Base-by-base conservation (phyloP, 2,329 filamentous ascomycete genomes). In the Penicillium capsulatum region DNA sequence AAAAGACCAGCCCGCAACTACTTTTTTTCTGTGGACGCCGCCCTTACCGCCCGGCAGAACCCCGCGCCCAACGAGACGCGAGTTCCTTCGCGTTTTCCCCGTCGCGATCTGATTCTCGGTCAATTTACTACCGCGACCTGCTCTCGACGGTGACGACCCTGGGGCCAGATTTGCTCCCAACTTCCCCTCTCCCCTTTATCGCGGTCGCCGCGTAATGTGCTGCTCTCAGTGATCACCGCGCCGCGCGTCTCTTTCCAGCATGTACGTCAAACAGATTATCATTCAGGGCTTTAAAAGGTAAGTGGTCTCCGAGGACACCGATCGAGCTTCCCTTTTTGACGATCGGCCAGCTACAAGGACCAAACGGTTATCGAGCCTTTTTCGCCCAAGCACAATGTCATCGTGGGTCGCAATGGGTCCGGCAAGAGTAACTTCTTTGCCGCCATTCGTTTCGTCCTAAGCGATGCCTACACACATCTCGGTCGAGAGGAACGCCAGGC, bases 201-300 rank as follows among this genome's bases (percentile, higher is more conserved):
- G 34, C 39, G 40, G 40, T 38, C 16, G 42, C 37, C 48, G 51
- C 59, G 59, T 55, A 57, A 61, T 61, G 60, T 50, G 53, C 45
- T 46, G 43, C 48, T 53, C 24, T 45, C 45, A 47, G 37, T 56
- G 43, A 53, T 51, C 41, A 38, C 54, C 55, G 54, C 53, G 53
- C 59, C 55, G 47, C 54, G 52, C 58, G 48, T 53, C 31, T 51
- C 19, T 22, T 44, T 47, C 50, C 65, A 75, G 64, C 56, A 95
- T 96, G 90, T 92, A 94, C 74, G 96, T 98, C 78, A 98, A 98
- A 70, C 92, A 98, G 74, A 96, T 97, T 67, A 97, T 96, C 68
- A 97, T 98, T 64, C 92, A 98, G 69, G 92, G 92, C 81, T 98
- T 98, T 73, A 98, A 98, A 73, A 96, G 89, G 89, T 94, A 68